These are phyloP conservation scores for Solanum sejunctum DNA, from an alignment of 257 asterid species.

Conservation along the genomic window DNA sequence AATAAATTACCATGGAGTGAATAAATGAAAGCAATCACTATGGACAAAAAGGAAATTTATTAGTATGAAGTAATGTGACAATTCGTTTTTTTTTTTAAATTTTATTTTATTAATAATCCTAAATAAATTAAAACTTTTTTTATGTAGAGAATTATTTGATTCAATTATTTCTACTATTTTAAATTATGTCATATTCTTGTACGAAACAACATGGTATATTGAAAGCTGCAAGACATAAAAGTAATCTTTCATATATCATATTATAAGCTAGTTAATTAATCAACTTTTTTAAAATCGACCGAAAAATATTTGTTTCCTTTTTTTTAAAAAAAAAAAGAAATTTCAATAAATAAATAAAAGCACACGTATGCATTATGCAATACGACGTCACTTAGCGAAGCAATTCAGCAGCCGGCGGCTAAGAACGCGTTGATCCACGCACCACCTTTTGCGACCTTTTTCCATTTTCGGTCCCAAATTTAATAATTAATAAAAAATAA, in stretches of 20 bases:
- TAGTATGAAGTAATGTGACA: not conserved
- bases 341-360: not conserved
- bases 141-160: not conserved
- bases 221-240: not conserved
- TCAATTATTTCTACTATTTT: not conserved
- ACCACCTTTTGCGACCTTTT: not conserved
- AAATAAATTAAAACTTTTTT: not conserved
- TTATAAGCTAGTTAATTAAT: too few relatives aligned
- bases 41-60: not conserved
- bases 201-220: not conserved
- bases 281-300: too few relatives aligned
- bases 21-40: not conserved
- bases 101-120: not conserved
- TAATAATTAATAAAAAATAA: not conserved
- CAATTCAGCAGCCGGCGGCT: not conserved
- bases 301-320: too few relatives aligned
- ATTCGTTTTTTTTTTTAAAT: not conserved
- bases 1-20: too few relatives aligned
- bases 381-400: not conserved
- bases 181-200: not conserved
- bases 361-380: not conserved
- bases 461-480: not conserved
- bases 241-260: not conserved
- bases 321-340: not conserved
- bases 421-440: constrained; percentile 1